Base-by-base conservation (phyloP, 495 filamentous ascomycete genomes). In the Annulohypoxylon bovei region DNA sequence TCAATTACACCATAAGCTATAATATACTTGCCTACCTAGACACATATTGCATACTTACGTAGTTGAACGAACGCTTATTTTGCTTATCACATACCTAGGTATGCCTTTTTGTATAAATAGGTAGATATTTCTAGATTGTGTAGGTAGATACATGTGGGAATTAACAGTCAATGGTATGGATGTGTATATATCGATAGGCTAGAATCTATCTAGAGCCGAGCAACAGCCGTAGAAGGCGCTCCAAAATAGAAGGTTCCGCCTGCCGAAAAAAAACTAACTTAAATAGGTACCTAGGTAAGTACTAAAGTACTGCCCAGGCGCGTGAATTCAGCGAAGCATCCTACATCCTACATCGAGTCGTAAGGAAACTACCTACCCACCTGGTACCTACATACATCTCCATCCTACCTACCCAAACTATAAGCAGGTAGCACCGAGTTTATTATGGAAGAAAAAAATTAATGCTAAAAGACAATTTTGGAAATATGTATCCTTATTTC, bases 151-250 rank as follows among this genome's bases (percentile, higher is more conserved):
- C 39, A 20, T 42, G 39, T 12, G 20, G 39, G 39, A 42, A 42
- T 42, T 16, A 42, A 42, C 39, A 42, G 20, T 42, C 12, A 8
- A 3, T 35, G 33, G 8, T 12, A 35, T 7, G 3, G 37, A 40
- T 40, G 8, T 42, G 23, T 50, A 23, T 50, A 37, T 12, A 5
- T 37, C 7, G 22, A n/a, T 50, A 50, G 46, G 44, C 23, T 11
- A 28, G 22, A 50, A 14, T 0, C 23, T 37, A 3, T n/a, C 14
- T n/a, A 33, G 9, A 53, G 49, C 68, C 68, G 68, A 70, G 68
- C 62, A 70, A 70, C 55, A 63, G 63, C 68, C 56, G 63, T 67
- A 30, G 27, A 62, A 20, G 49, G 11, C 8, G 22, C 16, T 47
- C 44, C 28, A 22, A 9, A 4, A 54, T 18, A 20, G 22, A 14